Base-by-base conservation (phyloP, 352 stramenopile species). In the Phytophthora vignae region DNA sequence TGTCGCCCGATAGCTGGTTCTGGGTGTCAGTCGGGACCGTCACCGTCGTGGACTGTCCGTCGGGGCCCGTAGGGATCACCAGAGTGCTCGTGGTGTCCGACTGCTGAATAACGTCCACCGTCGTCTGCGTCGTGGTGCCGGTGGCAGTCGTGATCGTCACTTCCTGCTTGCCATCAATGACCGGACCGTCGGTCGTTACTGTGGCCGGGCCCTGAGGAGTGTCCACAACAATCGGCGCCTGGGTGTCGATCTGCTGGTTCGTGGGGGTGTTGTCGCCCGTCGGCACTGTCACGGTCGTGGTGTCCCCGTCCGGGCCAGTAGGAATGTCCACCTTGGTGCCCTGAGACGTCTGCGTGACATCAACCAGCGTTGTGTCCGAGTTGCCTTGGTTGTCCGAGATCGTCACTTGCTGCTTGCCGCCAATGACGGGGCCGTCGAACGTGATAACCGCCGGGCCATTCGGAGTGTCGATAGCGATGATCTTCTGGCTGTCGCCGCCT, bases 1-100 rank as follows among this genome's bases (percentile, higher is more conserved):
- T 69, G 12, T 49, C 17, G 17, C 40, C 40, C 40, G 40, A 49
- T 49, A 17, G 40, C 40, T 15, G 40, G 17, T 52, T 54, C 8
- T 64, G n/a, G 21, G n/a, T 56, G 38, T 36, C 44, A 6, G 27
- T 60, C 11, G 42, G 21, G 7, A 64, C 38, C 27, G 40, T 60
- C 44, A 58, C 62, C 3, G 54, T 46, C 11, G 60, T 65, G 2
- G 64, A 72, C 9, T 63, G 49, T n/a, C 73, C 73, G 1, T 64
- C 55, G 22, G 48, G 31, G 3, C 59, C 65, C 15, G 50, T 72
- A 1, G 67, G 40, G 42, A 73, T 48, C n/a, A 60, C 60, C 22
- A 73, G 17, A 60, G 52, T 44, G 1, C 6, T 63, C 15, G 69
- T 59, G 3, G 55, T 56, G 8, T 59, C 44, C 2, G 1, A n/a